phyloP scores from a whole-genome alignment of 108 stramenopile genomes.

The Skeletonema grethae region DNA sequence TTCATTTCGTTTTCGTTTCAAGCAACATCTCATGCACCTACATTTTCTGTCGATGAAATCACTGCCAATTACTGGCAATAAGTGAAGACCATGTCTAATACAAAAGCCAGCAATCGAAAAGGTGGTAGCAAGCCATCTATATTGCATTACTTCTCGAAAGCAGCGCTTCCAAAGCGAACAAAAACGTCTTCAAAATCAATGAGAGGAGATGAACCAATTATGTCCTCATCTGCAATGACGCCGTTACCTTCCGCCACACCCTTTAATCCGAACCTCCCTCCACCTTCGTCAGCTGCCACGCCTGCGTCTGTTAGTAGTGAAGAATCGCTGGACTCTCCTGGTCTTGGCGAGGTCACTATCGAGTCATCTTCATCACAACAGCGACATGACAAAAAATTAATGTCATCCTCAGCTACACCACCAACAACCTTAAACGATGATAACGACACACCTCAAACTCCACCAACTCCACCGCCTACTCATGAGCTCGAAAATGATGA shows the following conservation, averaged over 20 bases:
- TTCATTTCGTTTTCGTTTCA: neutral
- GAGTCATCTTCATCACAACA: neutral
- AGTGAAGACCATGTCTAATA: neutral
- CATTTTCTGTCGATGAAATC: neutral
- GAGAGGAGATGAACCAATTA: neutral
- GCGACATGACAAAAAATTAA: neutral
- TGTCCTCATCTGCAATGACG: neutral
- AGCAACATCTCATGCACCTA: neutral
- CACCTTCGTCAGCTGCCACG: neutral
- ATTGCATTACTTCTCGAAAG: constrained; percentile 12
- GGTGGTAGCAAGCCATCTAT: neutral
- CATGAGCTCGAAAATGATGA: neutral
- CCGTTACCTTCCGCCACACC: constrained; percentile 1
- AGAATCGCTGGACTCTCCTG: neutral
- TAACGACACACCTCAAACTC: neutral
- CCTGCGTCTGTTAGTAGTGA: constrained; percentile 2
- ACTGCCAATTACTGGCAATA: neutral
- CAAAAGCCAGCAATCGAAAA: neutral
- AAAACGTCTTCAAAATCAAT: neutral
- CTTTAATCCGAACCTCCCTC: neutral
- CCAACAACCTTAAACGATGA: neutral
- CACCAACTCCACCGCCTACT: constrained; percentile 2
- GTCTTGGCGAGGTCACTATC: neutral
- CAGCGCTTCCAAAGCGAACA: constrained; percentile 3
- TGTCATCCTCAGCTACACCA: constrained; percentile 1